A percentile compares a stretch with the other conserved stretches of the same genome.
phyloP scores from a whole-genome alignment of 2,329 filamentous ascomycete species.

The Furcasterigmium sp. region DNA sequence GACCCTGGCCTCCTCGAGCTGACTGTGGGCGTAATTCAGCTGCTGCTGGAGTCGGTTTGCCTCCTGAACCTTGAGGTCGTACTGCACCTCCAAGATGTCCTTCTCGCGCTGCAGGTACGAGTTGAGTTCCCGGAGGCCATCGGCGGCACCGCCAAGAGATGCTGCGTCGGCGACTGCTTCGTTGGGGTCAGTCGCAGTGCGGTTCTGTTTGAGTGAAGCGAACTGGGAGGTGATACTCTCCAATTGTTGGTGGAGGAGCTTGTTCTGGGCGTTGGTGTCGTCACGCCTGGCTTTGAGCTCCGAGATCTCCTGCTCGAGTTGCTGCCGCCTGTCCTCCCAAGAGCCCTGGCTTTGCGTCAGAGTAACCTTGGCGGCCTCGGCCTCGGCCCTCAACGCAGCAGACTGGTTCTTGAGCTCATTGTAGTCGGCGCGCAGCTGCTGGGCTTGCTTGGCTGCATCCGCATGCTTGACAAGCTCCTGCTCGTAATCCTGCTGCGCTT shows the following conservation, averaged over 20 bases:
- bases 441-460: constrained; percentile 82
- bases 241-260: constrained; percentile 81
- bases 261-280: constrained; percentile 84
- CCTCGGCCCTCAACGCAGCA: constrained; percentile 70
- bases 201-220: constrained; percentile 69
- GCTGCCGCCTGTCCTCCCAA: constrained; percentile 77
- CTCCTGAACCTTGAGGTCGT: constrained; percentile 84
- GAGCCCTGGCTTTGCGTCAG: constrained; percentile 78
- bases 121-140: constrained; percentile 84
- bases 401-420: constrained; percentile 78
- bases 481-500: constrained; percentile 94
- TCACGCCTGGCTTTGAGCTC: constrained; percentile 77
- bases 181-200: constrained; percentile 36
- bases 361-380: constrained; percentile 77
- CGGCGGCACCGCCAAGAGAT: constrained; percentile 32
- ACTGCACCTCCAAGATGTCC: constrained; percentile 96
- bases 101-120: constrained; percentile 90
- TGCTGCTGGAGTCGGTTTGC: constrained; percentile 85
- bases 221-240: constrained; percentile 81
- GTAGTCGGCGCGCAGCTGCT: constrained; percentile 71
- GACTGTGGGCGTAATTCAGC: constrained; percentile 76
- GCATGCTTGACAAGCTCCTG: constrained; percentile 91
- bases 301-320: constrained; percentile 76
- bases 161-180: constrained; percentile 50
- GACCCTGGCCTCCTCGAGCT: constrained; percentile 82